phyloP scores from a whole-genome alignment of 1,139 yeast species.

The Insectozyma bohioensis region DNA sequence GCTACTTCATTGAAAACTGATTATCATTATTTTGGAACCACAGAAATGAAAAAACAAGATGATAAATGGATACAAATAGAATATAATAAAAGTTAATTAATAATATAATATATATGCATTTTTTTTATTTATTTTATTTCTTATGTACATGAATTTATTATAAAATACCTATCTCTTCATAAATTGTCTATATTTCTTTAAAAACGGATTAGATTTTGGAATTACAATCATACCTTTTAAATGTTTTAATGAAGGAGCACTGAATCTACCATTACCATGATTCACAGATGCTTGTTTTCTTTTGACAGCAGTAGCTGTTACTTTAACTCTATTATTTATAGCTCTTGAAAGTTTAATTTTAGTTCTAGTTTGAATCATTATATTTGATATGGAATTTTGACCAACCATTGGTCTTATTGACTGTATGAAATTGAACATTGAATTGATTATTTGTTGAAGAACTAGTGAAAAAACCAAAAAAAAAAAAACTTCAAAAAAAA shows the following conservation, averaged over 20 bases:
- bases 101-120: slow-evolving; percentile 6
- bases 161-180: slow-evolving; percentile 3
- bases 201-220: slow-evolving; percentile 48
- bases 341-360: slow-evolving; percentile 69
- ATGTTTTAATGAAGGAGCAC: slow-evolving; percentile 59
- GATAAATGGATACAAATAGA: slow-evolving; percentile 52
- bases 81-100: slow-evolving; percentile 9
- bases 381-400: not conserved
- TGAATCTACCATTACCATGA: slow-evolving; percentile 92
- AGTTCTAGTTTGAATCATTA: slow-evolving; percentile 38
- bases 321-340: slow-evolving; percentile 82
- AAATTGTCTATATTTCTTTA: slow-evolving; percentile 35
- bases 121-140: slow-evolving; percentile 11
- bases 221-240: slow-evolving; percentile 67
- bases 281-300: slow-evolving; percentile 83
- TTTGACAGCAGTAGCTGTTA: slow-evolving; percentile 51
- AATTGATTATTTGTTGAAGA: not conserved
- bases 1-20: slow-evolving; percentile 86
- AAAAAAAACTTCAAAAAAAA: no score
- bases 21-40: slow-evolving; percentile 88
- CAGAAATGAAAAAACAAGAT: slow-evolving; percentile 41
- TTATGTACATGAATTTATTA: no score
- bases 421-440: slow-evolving; percentile 2
- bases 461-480: no score
- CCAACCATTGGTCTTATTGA: not conserved